Conservation (phyloP, 108 stramenopile genomes). For the Skeletonema costatum region DNA sequence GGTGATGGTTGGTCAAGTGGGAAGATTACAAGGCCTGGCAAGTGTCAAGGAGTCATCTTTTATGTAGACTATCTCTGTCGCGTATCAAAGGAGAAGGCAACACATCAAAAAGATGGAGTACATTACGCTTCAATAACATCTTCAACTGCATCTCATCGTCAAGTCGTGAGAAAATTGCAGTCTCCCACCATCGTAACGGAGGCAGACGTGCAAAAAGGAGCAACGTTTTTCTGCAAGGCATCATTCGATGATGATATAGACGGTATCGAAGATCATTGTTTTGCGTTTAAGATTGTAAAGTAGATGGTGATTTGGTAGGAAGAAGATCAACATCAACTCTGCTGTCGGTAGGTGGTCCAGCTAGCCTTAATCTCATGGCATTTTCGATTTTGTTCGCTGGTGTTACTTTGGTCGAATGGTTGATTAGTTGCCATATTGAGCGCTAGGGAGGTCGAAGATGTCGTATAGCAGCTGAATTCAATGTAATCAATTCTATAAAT, state of each 20-base stretch:
- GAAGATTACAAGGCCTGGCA: background rate
- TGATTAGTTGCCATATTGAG: no score
- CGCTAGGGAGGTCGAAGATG: no score
- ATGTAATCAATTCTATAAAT: no score
- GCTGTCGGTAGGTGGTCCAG: no score
- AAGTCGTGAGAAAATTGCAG: constrained; percentile 30
- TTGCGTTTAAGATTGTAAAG: constrained; percentile 15
- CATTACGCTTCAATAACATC: constrained; percentile 25
- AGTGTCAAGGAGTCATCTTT: constrained; percentile 33
- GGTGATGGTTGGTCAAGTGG: background rate
- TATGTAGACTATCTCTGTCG: constrained; percentile 48
- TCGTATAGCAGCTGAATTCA: no score
- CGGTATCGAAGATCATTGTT: constrained; percentile 28
- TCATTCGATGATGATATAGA: constrained; percentile 26
- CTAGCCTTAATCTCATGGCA: no score
- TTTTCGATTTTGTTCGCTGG: no score
- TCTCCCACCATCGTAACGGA: background rate
- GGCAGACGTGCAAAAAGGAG: constrained; percentile 12
- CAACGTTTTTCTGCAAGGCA: constrained; percentile 24
- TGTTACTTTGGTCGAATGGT: no score
- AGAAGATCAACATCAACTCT: no score
- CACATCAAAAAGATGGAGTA: background rate
- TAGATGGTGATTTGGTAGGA: background rate
- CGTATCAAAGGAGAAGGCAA: background rate
- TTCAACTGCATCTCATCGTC: constrained; percentile 32